These are phyloP conservation scores for Thozetella sp. DNA, from an alignment of 495 filamentous ascomycete species.

Conservation along the genomic window DNA sequence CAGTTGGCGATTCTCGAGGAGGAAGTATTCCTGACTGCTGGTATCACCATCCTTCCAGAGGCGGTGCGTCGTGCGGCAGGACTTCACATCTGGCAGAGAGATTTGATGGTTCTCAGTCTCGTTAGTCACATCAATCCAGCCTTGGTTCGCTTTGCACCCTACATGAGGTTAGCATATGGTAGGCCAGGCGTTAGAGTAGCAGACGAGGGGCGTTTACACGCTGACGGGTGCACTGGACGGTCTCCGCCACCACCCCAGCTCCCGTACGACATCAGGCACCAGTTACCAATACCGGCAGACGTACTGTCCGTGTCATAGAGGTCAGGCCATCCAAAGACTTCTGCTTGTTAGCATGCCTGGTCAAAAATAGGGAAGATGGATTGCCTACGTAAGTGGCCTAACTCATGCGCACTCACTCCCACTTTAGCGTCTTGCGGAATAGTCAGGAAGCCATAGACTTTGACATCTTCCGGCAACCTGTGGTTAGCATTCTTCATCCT, in stretches of 20 bases:
- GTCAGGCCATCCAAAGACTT: slow-evolving; percentile 18
- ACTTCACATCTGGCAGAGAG: slow-evolving; percentile 3
- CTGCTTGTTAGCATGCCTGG: too few species aligned
- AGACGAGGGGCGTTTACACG: too few species aligned
- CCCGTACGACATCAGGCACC: slow-evolving; percentile 1
- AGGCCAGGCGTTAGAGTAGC: too few species aligned
- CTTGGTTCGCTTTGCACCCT: slow-evolving; percentile 11
- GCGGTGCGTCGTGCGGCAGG: background rate
- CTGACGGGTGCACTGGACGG: slow-evolving; percentile 8
- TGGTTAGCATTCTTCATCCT: too few species aligned
- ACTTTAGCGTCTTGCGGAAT: slow-evolving; percentile 14
- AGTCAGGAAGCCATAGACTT: slow-evolving; percentile 16
- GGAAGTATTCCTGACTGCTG: slow-evolving; percentile 9
- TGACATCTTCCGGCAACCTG: too few species aligned
- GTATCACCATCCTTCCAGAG: slow-evolving; percentile 8
- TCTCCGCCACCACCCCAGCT: background rate
- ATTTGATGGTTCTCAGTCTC: background rate
- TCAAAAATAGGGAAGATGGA: too few species aligned
- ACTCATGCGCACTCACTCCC: slow-evolving; percentile 14
- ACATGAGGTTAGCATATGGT: too few species aligned
- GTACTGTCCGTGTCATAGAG: slow-evolving; percentile 10
- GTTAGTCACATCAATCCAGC: slow-evolving; percentile 3
- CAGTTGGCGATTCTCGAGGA: slow-evolving; percentile 8
- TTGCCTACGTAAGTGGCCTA: slow-evolving; percentile 17
- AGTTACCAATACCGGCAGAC: slow-evolving; percentile 9